A percentile compares a stretch with the other conserved stretches of the same genome.
phyloP scores from a whole-genome alignment of 805 yeast species.

The Isabelozyma rhagii region DNA sequence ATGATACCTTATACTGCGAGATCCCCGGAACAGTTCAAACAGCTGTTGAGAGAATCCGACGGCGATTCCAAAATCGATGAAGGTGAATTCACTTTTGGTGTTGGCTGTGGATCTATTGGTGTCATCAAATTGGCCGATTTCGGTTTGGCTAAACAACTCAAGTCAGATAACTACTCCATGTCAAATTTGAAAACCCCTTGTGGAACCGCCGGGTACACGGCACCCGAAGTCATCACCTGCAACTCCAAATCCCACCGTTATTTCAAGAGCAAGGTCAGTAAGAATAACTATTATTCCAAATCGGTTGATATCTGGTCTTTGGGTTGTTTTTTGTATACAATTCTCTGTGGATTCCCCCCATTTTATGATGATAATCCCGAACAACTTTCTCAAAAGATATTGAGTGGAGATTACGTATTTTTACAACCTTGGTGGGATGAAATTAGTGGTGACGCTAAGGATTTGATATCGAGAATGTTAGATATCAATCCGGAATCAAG shows the following conservation, averaged over 20 bases:
- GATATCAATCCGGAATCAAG: conserved; percentile 68
- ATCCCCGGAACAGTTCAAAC: conserved; percentile 23
- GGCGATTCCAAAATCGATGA: conserved; percentile 61
- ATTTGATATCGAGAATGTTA: conserved; percentile 60
- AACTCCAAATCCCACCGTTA: conserved; percentile 10
- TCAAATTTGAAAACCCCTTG: conserved; percentile 61
- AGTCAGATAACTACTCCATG: conserved; percentile 22
- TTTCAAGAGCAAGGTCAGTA: conserved; percentile 12
- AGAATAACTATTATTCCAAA: conserved; percentile 56
- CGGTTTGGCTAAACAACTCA: conserved; percentile 62
- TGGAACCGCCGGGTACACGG: conserved; percentile 75
- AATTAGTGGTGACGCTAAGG: conserved; percentile 66
- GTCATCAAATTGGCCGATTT: conserved; percentile 65
- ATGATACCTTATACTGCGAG: conserved; percentile 49
- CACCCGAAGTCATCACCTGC: conserved; percentile 63
- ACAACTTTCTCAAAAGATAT: conserved; percentile 62
- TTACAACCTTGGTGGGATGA: conserved; percentile 90
- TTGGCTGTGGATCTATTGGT: conserved; percentile 67
- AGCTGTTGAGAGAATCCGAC: conserved; percentile 46
- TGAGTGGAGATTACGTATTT: conserved; percentile 70
- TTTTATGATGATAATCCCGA: conserved; percentile 69
- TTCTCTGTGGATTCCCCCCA: conserved; percentile 73
- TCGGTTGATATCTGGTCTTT: conserved; percentile 73
- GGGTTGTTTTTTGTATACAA: conserved; percentile 67
- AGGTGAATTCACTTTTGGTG: conserved; percentile 48